Evolutionary conservation across 345 rosid species (phyloP), one percentile per base, ranked within the genome.

Genomic region (Hypericum androsaemum): DNA sequence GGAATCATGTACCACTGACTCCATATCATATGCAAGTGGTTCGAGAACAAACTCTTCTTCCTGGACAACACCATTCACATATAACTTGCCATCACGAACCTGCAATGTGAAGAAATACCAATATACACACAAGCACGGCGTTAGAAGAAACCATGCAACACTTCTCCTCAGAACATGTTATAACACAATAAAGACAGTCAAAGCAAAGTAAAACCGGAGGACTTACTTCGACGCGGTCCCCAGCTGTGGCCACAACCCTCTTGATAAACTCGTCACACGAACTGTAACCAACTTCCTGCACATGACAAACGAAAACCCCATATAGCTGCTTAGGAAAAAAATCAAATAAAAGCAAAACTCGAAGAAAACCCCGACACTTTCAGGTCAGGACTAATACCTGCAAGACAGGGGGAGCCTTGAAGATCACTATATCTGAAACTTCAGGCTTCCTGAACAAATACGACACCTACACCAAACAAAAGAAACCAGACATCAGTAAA

Each of bases 171-270:
- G 32, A 22, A 22, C 32, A 22, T 22, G 32, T 22, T 22, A 22
- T 22, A 37, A 43, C 28, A 50, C 9, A 6, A 46, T 13, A 41
- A 65, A 38, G 16, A 53, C 6, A 39, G 70, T 46, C 53, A 70
- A 57, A 35, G 50, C 48, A 38, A 49, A 43, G 64, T 45, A 10
- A 66, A 38, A 52, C 44, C 60, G n/a, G n/a, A 59, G 50, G 16
- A 60, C 87, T 80, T 79, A 86, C 98, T 66, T 86, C 82, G 56
- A 90, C 98, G 69, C 50, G 63, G 52, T 90, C 98, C 45, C 98
- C 95, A 55, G 79, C 92, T 63, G 71, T 82, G 6, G 98, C 98
- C 52, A 90, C 98, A 52, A 90, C 72, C 71, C 98, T 84, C 66
- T 90, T 90, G 22, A 90, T 82, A 66, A 84, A 84, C 38, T 80